A percentile compares a stretch with the other conserved stretches of the same genome.
Evolutionary conservation across 164 flowering plant species (phyloP).

Genomic region (Piper betle): DNA sequence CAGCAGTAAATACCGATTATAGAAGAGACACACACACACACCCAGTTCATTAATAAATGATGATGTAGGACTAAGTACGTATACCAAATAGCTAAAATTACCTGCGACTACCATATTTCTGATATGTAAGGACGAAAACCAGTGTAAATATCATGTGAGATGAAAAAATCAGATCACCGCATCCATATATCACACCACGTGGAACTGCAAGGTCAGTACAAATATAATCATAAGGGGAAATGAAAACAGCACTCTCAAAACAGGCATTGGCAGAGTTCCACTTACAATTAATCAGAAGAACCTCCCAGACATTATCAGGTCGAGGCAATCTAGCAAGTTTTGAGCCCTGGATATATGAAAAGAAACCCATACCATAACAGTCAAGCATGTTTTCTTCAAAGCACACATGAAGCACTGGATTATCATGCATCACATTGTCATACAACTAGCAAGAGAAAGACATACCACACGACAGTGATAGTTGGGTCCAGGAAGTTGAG

Average conservation of each 20-base stretch:
- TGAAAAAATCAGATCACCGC: constrained; percentile 97
- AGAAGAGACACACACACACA: no score
- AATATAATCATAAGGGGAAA: neutral
- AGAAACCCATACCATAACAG: neutral
- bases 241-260: neutral
- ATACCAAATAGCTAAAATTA: constrained; percentile 9
- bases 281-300: constrained; percentile 66
- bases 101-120: constrained; percentile 87
- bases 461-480: constrained; percentile 95
- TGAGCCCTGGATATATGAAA: constrained; percentile 54
- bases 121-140: constrained; percentile 83
- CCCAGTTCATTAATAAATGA: neutral
- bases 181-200: constrained; percentile 76
- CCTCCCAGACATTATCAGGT: constrained; percentile 60
- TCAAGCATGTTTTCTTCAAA: no score
- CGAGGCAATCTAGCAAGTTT: constrained; percentile 77
- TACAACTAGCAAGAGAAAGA: neutral
- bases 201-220: constrained; percentile 53
- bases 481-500: constrained; percentile 98
- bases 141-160: constrained; percentile 98
- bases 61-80: neutral
- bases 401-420: neutral
- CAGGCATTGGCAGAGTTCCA: neutral
- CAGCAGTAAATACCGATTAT: no score
- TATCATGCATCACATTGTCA: neutral